Evolutionary conservation across 306 rosid genomes (phyloP).

Genomic region (Casuarina cunninghamiana): DNA sequence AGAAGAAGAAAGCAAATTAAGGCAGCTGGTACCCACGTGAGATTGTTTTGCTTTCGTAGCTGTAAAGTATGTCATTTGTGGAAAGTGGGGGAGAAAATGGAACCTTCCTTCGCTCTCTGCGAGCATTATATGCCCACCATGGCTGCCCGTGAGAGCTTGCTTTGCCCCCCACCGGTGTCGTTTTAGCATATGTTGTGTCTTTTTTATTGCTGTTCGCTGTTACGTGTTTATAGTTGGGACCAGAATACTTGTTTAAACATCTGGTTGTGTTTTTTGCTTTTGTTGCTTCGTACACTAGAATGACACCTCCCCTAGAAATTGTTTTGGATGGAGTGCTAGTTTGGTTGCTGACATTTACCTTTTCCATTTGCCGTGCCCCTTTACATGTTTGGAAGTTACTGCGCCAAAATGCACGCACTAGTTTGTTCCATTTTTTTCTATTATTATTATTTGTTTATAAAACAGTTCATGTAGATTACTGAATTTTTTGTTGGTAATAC

Average conservation of each 20-base stretch:
- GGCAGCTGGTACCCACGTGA: constrained; percentile 13
- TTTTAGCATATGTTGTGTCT: background rate
- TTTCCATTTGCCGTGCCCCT: background rate
- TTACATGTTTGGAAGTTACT: background rate
- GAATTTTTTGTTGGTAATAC: too few species aligned
- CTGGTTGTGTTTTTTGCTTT: background rate
- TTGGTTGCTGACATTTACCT: background rate
- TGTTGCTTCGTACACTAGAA: background rate
- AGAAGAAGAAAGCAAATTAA: background rate
- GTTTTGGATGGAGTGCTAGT: background rate
- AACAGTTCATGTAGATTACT: too few species aligned
- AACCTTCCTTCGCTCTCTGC: background rate
- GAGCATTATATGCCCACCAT: background rate
- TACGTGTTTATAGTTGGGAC: background rate
- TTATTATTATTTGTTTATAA: too few species aligned
- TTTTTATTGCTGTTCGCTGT: background rate
- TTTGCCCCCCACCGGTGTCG: background rate
- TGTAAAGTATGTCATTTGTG: background rate
- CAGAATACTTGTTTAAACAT: background rate
- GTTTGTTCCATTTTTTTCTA: too few species aligned
- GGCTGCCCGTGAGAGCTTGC: constrained; percentile 1
- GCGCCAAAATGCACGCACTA: background rate
- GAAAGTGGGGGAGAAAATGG: background rate
- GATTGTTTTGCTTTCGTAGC: constrained; percentile 5
- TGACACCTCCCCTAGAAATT: background rate